Percentiles rank a stretch among this genome's conserved stretches.
phyloP scores from a whole-genome alignment of 768 basidiomycete species.

The Pholiota molesta region DNA sequence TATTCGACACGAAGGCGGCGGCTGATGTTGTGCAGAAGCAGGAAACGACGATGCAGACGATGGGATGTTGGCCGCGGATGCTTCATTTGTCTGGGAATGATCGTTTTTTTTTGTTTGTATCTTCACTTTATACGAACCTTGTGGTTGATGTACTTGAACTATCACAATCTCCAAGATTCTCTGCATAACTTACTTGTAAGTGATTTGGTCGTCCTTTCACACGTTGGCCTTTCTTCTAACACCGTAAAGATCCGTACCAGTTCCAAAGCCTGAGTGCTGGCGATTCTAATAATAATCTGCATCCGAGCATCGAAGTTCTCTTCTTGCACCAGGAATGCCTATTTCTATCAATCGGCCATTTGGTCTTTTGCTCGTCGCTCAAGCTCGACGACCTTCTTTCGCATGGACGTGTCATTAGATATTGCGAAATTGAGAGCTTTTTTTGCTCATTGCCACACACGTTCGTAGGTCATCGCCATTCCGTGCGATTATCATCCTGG shows the following conservation, averaged over 20 bases:
- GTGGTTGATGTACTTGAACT: neutral
- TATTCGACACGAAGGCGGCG: neutral
- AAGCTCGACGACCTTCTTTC: neutral
- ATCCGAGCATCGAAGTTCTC: neutral
- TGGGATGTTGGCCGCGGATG: constrained; percentile 7
- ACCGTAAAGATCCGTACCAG: neutral
- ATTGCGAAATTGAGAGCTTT: neutral
- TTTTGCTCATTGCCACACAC: neutral
- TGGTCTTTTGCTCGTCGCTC: neutral
- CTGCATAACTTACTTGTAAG: neutral
- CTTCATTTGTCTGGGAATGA: constrained; percentile 19
- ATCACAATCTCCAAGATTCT: neutral
- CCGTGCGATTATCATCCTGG: neutral
- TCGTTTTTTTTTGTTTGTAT: neutral
- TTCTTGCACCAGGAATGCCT: neutral
- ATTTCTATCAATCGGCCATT: neutral
- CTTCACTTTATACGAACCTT: neutral
- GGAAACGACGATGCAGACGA: constrained; percentile 12
- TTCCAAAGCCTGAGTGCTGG: neutral
- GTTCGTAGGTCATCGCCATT: neutral
- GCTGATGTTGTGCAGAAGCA: neutral
- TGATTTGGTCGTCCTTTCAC: neutral
- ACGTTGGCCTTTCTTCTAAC: neutral
- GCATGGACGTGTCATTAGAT: neutral
- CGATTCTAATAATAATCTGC: neutral